Evolutionary conservation across 345 rosid species (phyloP).

Genomic region (Aurinia saxatilis): DNA sequence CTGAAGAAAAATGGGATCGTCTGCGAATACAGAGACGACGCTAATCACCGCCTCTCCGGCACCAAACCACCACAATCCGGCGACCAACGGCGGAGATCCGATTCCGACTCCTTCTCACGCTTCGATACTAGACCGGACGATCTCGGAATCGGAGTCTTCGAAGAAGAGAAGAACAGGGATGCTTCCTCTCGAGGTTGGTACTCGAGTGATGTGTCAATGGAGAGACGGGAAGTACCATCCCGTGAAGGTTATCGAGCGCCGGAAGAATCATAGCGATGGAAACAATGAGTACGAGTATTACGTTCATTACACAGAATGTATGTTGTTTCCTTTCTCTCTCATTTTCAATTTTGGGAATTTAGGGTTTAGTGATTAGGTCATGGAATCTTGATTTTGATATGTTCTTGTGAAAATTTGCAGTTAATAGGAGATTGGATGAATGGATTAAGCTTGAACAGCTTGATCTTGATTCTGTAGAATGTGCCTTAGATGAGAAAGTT

Average conservation of each 20-base stretch:
- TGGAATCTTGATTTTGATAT: background rate
- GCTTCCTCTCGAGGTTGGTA: slow-evolving; percentile 90
- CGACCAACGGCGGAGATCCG: slow-evolving; percentile 18
- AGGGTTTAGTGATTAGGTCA: slow-evolving; percentile 20
- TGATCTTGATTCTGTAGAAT: slow-evolving; percentile 86
- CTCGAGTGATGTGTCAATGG: slow-evolving; percentile 97
- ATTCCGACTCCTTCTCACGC: slow-evolving; percentile 11
- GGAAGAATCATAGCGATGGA: slow-evolving; percentile 44
- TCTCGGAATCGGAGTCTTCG: slow-evolving; percentile 41
- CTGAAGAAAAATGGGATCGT: slow-evolving; percentile 64
- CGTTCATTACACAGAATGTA: slow-evolving; percentile 97
- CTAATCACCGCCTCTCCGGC: slow-evolving; percentile 29
- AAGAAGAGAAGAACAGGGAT: slow-evolving; percentile 57
- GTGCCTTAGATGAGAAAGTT: slow-evolving; percentile 92
- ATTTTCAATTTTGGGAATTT: background rate
- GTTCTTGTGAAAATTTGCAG: slow-evolving; percentile 32
- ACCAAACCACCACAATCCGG: slow-evolving; percentile 28
- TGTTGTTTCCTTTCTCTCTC: slow-evolving; percentile 20
- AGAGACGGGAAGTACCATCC: slow-evolving; percentile 93
- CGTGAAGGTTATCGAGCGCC: slow-evolving; percentile 94
- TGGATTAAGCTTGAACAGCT: slow-evolving; percentile 97
- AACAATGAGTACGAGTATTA: slow-evolving; percentile 84
- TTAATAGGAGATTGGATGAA: slow-evolving; percentile 96
- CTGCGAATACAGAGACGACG: slow-evolving; percentile 54
- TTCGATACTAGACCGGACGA: slow-evolving; percentile 10